These are phyloP conservation scores for Annona squamosa DNA, from an alignment of 164 flowering plant species.

Conservation along the genomic window DNA sequence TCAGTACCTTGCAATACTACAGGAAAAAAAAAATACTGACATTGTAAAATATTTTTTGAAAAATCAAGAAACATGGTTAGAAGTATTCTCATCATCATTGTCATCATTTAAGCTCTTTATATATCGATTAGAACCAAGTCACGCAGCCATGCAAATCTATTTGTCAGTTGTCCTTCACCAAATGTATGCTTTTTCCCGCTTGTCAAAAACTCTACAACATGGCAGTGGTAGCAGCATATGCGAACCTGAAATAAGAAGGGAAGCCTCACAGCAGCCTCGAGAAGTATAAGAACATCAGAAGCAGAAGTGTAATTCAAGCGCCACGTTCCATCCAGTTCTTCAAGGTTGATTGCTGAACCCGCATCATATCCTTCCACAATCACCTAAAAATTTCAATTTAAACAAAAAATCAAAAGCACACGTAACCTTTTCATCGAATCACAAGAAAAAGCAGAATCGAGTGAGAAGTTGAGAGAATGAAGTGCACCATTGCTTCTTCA, in stretches of 20 bases:
- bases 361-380: constrained; percentile 55
- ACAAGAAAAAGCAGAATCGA: not conserved
- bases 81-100: no score
- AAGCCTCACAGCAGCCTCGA: constrained; percentile 63
- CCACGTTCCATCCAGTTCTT: constrained; percentile 88
- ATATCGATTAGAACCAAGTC: no score
- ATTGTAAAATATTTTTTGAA: no score
- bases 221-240: no score
- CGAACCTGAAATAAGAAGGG: constrained; percentile 68
- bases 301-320: constrained; percentile 94
- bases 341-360: constrained; percentile 47
- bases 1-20: no score
- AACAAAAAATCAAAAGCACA: not conserved
- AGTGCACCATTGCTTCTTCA: constrained; percentile 70
- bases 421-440: not conserved
- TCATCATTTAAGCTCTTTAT: no score
- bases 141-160: no score
- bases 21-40: no score
- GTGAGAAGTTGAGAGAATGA: not conserved
- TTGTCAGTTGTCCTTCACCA: not conserved
- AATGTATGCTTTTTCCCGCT: not conserved
- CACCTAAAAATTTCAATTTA: constrained; percentile 34
- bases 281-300: constrained; percentile 76
- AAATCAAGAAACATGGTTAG: no score
- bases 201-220: not conserved